Evolutionary conservation across 306 rosid species (phyloP).

Genomic region (Echinosophora koreensis): DNA sequence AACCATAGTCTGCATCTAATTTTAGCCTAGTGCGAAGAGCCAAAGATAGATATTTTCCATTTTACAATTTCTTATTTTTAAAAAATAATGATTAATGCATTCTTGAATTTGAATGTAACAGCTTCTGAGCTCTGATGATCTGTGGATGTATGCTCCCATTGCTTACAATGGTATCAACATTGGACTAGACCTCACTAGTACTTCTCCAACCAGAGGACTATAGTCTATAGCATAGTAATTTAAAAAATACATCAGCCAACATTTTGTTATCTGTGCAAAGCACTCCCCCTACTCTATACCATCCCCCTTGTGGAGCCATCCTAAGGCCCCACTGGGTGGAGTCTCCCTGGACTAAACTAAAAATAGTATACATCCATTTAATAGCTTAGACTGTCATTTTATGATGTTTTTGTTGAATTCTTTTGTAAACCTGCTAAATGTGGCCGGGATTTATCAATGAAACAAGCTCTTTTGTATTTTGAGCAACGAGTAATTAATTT

Average conservation of each 20-base stretch:
- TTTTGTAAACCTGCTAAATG: slow-evolving; percentile 11
- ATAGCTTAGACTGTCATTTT: slow-evolving; percentile 3
- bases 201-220: slow-evolving; percentile 48
- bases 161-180: slow-evolving; percentile 81
- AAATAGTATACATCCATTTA: neutral
- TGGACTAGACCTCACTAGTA: slow-evolving; percentile 60
- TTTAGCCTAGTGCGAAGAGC: neutral
- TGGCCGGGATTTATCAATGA: neutral
- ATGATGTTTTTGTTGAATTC: slow-evolving; percentile 4
- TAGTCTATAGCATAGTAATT: slow-evolving; percentile 6
- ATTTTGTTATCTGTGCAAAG: neutral
- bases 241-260: neutral
- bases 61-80: neutral
- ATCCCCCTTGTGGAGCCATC: neutral
- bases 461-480: neutral
- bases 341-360: neutral
- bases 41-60: neutral
- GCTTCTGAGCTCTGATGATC: slow-evolving; percentile 89
- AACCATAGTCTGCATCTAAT: neutral
- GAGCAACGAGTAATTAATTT: slow-evolving; percentile 10
- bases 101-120: slow-evolving; percentile 50
- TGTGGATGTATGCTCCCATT: slow-evolving; percentile 96
- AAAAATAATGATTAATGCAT: neutral
- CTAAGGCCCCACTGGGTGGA: neutral
- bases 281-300: neutral